Evolutionary conservation across 306 rosid species (phyloP).

Genomic region (Vigna angularis): DNA sequence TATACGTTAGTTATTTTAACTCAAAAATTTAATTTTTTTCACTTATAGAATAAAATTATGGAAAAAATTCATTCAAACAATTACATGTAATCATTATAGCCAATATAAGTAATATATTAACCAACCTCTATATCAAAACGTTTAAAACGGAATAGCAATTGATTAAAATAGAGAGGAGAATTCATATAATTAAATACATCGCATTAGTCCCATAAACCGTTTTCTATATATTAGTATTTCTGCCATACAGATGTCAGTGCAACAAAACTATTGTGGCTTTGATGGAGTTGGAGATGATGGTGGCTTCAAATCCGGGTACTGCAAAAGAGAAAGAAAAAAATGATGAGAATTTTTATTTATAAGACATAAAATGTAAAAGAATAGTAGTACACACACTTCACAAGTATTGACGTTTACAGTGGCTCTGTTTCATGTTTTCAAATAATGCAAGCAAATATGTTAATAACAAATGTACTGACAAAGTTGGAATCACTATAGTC

Average conservation of each 20-base stretch:
- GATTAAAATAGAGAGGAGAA: not conserved
- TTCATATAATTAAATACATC: not conserved
- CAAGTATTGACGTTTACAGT: not conserved
- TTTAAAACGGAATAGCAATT: not conserved
- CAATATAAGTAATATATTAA: not conserved
- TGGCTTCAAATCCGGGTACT: constrained; percentile 88
- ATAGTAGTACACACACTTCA: not conserved
- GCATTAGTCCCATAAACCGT: not conserved
- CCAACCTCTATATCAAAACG: not conserved
- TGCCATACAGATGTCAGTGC: constrained; percentile 22
- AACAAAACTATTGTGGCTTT: constrained; percentile 58
- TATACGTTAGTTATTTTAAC: no score
- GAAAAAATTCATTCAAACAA: no score
- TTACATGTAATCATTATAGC: not conserved
- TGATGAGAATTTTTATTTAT: not conserved
- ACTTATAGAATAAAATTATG: no score
- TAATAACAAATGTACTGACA: not conserved
- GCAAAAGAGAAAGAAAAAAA: constrained; percentile 39
- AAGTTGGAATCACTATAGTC: constrained; percentile 1
- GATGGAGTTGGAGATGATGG: constrained; percentile 83
- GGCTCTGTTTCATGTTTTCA: not conserved
- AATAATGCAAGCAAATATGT: not conserved
- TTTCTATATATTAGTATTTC: not conserved
- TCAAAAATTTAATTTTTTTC: no score
- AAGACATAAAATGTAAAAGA: constrained; percentile 15